Evolutionary conservation across 352 stramenopile genomes (phyloP), one percentile per base, ranked within the genome.

Genomic region (Phytophthora boehmeriae): DNA sequence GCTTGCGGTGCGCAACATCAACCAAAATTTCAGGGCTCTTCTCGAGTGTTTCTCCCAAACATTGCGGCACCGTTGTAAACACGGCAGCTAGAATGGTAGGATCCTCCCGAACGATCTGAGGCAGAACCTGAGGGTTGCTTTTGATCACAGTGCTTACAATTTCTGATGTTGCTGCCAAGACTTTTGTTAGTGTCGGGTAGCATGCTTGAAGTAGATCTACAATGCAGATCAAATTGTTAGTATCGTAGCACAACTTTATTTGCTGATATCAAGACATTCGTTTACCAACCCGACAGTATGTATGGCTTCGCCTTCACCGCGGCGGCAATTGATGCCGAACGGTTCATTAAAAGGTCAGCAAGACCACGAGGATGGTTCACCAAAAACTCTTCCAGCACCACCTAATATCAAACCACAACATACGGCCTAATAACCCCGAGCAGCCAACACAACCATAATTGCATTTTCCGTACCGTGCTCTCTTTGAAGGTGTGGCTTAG

Each of bases 381-480:
- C 8, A 93, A 41, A 59, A 89, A 92, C 52, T 93, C 84, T 54
- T 92, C 84, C 14, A 89, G 59, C 0, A 78, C 75, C 16, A 53
- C 50, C 83, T 92, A 59, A 32, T 13, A 5, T 45, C 11, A 30
- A 27, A 34, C 59, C 45, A 48, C 17, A 39, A n/a, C n/a, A n/a
- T n/a, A n/a, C n/a, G n/a, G n/a, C n/a, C n/a, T n/a, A n/a, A n/a
- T n/a, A n/a, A n/a, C n/a, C n/a, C n/a, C n/a, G n/a, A 36, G 4
- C 8, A 8, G 42, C 17, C 10, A 44, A 54, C 13, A 16, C 11
- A 35, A 19, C 22, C 25, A 30, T 30, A 49, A 51, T 2, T 34
- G 11, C 55, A 11, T 4, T 14, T 41, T 16, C 61, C 68, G 17
- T 71, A 90, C 80, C 2, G 73, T 73, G 42, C 71, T 90, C 34